Evolutionary conservation across 2,329 filamentous ascomycete genomes (phyloP).

Genomic region (Rhynchosporium secalis): DNA sequence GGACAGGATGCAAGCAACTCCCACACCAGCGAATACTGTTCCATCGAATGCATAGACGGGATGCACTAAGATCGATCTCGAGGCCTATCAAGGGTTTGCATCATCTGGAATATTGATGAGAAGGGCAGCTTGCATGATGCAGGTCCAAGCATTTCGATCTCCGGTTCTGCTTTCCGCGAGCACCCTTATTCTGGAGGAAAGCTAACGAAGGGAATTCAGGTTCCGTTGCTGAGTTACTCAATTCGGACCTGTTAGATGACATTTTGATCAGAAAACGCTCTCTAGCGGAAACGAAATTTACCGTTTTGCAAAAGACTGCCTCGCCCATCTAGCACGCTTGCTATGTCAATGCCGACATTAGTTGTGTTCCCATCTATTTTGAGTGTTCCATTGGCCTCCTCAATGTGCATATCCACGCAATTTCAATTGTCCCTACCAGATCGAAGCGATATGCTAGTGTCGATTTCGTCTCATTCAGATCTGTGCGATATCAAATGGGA

Average conservation of each 20-base stretch:
- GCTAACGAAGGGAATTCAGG: background rate
- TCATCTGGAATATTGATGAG: conserved; percentile 7
- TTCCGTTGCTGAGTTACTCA: background rate
- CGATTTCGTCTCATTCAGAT: background rate
- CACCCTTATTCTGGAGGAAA: background rate
- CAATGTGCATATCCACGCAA: background rate
- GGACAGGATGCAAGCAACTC: conserved; percentile 22
- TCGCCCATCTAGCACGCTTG: background rate
- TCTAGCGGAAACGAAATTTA: background rate
- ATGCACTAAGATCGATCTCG: conserved; percentile 8
- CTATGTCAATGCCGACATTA: background rate
- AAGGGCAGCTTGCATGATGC: conserved; percentile 4
- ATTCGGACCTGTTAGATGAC: background rate
- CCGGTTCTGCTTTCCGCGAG: background rate
- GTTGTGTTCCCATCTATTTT: background rate
- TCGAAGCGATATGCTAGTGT: background rate
- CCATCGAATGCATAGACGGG: background rate
- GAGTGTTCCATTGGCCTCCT: background rate
- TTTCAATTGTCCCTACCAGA: background rate
- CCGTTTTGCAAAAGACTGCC: background rate
- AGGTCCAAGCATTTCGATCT: conserved; percentile 2
- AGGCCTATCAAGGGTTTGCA: conserved; percentile 14
- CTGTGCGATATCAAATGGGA: background rate
- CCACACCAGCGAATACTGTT: conserved; percentile 26
- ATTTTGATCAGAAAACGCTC: background rate